Conservation (phyloP, 2,329 filamentous ascomycete genomes). For the Penicillium sp. region DNA sequence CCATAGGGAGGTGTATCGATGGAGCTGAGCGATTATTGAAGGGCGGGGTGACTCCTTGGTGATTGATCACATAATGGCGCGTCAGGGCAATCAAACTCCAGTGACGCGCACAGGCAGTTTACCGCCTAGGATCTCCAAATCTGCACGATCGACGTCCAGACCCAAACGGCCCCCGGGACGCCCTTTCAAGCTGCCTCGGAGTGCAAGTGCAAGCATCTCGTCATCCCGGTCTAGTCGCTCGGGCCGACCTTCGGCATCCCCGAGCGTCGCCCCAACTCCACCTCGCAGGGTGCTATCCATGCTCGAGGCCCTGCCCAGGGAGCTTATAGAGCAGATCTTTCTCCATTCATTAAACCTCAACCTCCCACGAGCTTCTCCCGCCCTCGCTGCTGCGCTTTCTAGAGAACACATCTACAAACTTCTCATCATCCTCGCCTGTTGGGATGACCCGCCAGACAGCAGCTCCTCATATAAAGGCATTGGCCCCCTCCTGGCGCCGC, state of each 20-base stretch:
- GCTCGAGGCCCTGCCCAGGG: slow-evolving; percentile 49
- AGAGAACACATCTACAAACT: slow-evolving; percentile 41
- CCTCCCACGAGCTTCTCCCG: slow-evolving; percentile 42
- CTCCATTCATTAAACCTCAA: slow-evolving; percentile 48
- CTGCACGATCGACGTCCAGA: neutral
- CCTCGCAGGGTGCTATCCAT: slow-evolving; percentile 21
- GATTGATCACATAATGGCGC: slow-evolving; percentile 1
- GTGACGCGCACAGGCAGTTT: neutral
- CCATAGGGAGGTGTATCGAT: neutral
- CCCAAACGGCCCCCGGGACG: slow-evolving; percentile 9
- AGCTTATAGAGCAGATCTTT: slow-evolving; percentile 55
- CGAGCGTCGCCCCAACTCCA: slow-evolving; percentile 1
- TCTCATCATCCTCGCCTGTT: slow-evolving; percentile 43
- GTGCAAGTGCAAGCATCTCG: slow-evolving; percentile 2
- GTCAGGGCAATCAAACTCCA: neutral
- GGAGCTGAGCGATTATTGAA: neutral
- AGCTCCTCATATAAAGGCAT: slow-evolving; percentile 18
- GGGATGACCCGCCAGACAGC: slow-evolving; percentile 26
- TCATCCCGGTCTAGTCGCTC: slow-evolving; percentile 8
- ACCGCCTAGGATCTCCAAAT: neutral
- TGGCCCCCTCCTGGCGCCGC: slow-evolving; percentile 33
- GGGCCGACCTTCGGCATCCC: slow-evolving; percentile 4
- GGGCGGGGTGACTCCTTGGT: neutral
- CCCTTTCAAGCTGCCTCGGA: slow-evolving; percentile 7
- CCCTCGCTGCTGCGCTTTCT: slow-evolving; percentile 41